A percentile compares a stretch with the other conserved stretches of the same genome.
Evolutionary conservation across 768 basidiomycete genomes (phyloP).

Genomic region (Leccinellum rugosiceps): DNA sequence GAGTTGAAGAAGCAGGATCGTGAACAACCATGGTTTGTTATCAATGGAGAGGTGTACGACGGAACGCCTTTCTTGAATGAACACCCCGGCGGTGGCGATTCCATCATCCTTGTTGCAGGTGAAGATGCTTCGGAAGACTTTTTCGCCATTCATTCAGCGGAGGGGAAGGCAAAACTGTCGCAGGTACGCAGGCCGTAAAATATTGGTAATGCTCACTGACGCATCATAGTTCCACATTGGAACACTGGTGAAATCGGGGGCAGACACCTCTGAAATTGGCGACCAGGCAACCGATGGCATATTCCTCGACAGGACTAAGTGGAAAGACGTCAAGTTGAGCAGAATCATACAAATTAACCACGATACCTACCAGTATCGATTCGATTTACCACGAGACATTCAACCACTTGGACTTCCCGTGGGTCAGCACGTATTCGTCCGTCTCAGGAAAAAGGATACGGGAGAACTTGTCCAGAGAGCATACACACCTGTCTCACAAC

Average conservation of each 20-base stretch:
- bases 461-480: conserved; percentile 53
- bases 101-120: conserved; percentile 53
- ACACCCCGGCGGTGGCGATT: conserved; percentile 58
- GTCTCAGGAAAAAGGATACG: conserved; percentile 38
- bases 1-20: conserved; percentile 41
- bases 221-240: conserved; percentile 44
- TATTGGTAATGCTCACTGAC: conserved; percentile 6
- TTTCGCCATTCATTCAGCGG: conserved; percentile 57
- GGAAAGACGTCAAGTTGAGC: conserved; percentile 45
- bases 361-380: conserved; percentile 50
- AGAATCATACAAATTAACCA: conserved; percentile 40
- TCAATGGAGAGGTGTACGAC: conserved; percentile 55
- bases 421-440: conserved; percentile 60
- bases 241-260: conserved; percentile 32
- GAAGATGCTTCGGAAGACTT: conserved; percentile 65
- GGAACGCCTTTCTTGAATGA: conserved; percentile 48
- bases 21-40: conserved; percentile 48
- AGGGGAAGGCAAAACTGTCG: conserved; percentile 44
- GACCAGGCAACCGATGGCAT: conserved; percentile 6
- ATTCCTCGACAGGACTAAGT: conserved; percentile 46
- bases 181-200: conserved; percentile 27
- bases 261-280: background rate
- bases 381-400: conserved; percentile 38
- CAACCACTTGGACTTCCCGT: conserved; percentile 51
- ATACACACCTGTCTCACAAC: conserved; percentile 55